These are phyloP conservation scores for Naematelia aurantialba DNA, from an alignment of 768 basidiomycete species.

Conservation along the genomic window DNA sequence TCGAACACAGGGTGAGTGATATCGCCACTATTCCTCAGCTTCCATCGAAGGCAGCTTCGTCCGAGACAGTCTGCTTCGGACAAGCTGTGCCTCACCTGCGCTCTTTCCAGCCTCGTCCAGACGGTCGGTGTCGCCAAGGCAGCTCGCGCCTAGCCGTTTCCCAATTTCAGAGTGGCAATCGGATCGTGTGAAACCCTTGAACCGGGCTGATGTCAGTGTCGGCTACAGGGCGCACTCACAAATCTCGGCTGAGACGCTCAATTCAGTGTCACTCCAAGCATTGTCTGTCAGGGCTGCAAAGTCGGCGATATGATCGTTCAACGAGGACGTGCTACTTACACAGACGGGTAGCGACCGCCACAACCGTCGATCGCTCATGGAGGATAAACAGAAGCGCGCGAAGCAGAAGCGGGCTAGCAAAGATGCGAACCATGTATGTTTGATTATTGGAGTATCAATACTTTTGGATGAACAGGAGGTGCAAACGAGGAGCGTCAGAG, in stretches of 20 bases:
- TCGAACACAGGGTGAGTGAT: slow-evolving; percentile 44
- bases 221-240: background rate
- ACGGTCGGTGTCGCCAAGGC: background rate
- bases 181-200: background rate
- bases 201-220: background rate
- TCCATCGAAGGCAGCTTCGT: background rate
- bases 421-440: too few relatives aligned
- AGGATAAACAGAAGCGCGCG: too few relatives aligned
- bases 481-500: too few relatives aligned
- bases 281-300: too few relatives aligned
- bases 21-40: slow-evolving; percentile 35
- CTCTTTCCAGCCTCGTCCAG: slow-evolving; percentile 17
- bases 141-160: background rate
- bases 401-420: too few relatives aligned
- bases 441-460: too few relatives aligned
- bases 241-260: background rate
- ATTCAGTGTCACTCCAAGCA: background rate
- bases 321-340: too few relatives aligned
- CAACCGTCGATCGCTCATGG: too few relatives aligned
- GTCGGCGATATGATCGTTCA: too few relatives aligned
- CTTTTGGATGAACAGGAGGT: too few relatives aligned
- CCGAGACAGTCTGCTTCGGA: slow-evolving; percentile 1
- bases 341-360: too few relatives aligned
- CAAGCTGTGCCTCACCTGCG: slow-evolving; percentile 6
- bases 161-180: slow-evolving; percentile 10